A percentile compares a stretch with the other conserved stretches of the same genome.
Conservation (phyloP, 2,329 filamentous ascomycete genomes). For the Chlorencoelia australis region DNA sequence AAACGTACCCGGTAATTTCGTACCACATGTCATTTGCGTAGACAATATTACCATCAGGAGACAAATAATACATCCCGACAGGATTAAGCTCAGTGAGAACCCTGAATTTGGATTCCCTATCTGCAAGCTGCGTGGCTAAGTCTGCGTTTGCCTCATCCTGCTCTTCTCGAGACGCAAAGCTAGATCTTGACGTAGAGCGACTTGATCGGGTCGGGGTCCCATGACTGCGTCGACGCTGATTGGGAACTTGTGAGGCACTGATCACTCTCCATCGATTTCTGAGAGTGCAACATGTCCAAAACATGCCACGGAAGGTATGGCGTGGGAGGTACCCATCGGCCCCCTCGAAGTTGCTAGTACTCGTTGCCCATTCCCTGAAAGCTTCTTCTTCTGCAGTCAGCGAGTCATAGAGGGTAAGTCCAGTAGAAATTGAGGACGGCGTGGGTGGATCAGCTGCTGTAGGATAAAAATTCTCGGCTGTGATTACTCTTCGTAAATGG, state of each 20-base stretch:
- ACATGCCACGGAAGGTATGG: constrained; percentile 49
- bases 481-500: constrained; percentile 12
- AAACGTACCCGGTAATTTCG: too few relatives aligned
- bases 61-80: constrained; percentile 63
- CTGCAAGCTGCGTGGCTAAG: too few relatives aligned
- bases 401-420: too few relatives aligned
- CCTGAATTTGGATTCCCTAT: constrained; percentile 54
- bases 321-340: constrained; percentile 40
- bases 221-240: constrained; percentile 13
- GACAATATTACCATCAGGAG: constrained; percentile 51
- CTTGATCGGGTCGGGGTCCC: constrained; percentile 10
- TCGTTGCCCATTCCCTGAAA: too few relatives aligned
- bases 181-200: constrained; percentile 9
- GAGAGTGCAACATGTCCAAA: constrained; percentile 58
- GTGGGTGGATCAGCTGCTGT: too few relatives aligned
- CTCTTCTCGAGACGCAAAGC: too few relatives aligned
- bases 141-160: too few relatives aligned
- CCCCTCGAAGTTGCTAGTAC: too few relatives aligned
- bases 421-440: too few relatives aligned
- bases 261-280: constrained; percentile 25
- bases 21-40: constrained; percentile 64
- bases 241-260: constrained; percentile 31
- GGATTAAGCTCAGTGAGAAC: constrained; percentile 65
- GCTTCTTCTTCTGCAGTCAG: too few relatives aligned
- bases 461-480: constrained; percentile 16